phyloP scores from a whole-genome alignment of 2,329 filamentous ascomycete genomes.

The Fusarium scirpi region DNA sequence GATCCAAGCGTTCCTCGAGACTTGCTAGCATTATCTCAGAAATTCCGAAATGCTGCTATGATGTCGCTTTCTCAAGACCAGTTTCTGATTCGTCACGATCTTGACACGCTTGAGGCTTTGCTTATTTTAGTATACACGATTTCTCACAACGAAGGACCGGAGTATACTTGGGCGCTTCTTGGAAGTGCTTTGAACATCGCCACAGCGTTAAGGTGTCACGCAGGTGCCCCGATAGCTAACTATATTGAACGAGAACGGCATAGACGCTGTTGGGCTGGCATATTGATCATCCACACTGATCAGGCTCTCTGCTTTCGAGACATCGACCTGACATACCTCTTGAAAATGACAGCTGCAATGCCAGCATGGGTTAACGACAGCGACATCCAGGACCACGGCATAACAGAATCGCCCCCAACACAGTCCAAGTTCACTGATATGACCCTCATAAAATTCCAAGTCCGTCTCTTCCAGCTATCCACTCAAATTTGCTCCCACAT shows the following conservation, averaged over 20 bases:
- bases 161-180: slow-evolving; percentile 19
- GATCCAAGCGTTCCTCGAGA: slow-evolving; percentile 1
- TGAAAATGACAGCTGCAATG: slow-evolving; percentile 21
- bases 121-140: slow-evolving; percentile 17
- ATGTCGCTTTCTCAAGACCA: slow-evolving; percentile 11
- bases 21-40: fast-evolving
- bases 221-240: neutral
- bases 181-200: slow-evolving; percentile 15
- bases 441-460: slow-evolving; percentile 8
- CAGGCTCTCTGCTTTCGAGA: slow-evolving; percentile 15
- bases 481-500: slow-evolving; percentile 13
- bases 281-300: slow-evolving; percentile 1
- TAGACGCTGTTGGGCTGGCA: slow-evolving; percentile 5
- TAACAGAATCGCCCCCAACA: fast-evolving
- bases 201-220: neutral
- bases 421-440: neutral
- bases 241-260: neutral
- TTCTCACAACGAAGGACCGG: slow-evolving; percentile 4
- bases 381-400: slow-evolving; percentile 1
- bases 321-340: slow-evolving; percentile 7
- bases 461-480: neutral
- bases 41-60: slow-evolving; percentile 6
- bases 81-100: neutral
- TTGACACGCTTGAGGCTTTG: slow-evolving; percentile 1
- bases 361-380: slow-evolving; percentile 9